Base-by-base conservation (phyloP, 2,329 filamentous ascomycete species). In the Pezicula rhizophila region DNA sequence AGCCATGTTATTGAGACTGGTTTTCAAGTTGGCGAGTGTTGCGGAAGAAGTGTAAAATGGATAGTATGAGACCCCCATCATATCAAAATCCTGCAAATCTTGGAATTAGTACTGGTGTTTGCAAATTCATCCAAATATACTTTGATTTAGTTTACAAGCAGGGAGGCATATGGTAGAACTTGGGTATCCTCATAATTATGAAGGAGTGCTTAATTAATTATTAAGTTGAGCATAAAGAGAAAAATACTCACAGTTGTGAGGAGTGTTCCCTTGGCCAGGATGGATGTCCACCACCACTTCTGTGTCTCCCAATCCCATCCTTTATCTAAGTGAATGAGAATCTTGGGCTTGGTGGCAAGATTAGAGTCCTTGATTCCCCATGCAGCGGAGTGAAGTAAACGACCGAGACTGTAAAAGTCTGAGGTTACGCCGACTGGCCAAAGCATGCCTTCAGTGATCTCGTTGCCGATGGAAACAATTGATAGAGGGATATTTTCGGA, bases 261-360 rank as follows among this genome's bases (percentile, higher is more conserved):
- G 3, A 84, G 68, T 1, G 70, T 70, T 2, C 77, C 81, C 20
- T 70, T 66, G 7, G 62, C 70, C 0, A 85, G 69, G 0, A 84
- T 75, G 2, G 69, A 70, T 20, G 74, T 74, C 66, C 87, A 89
- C 65, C 78, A 85, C 69, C 74, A 82, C 17, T 48, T 52, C 52
- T 88, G 84, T 3, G 77, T 76, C 3, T 66, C 70, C 80, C 79
- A 86, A 53, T 84, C 75, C 82, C 84, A 89, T n/a, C 85, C 85
- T 59, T 87, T 84, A 64, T 89, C 84, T 3, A 88, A 73, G 60
- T 89, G 85, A 37, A 89, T 78, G 80, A 89, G 82, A 64, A 88
- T 86, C 61, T 82, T 78, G 1, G 84, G 82, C 53, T 77, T 74
- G 0, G 75, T 71, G 37, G 64, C 64, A 23, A 85, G 67, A 3